Conservation (phyloP, 2,329 filamentous ascomycete genomes). For the Claviceps monticola region DNA sequence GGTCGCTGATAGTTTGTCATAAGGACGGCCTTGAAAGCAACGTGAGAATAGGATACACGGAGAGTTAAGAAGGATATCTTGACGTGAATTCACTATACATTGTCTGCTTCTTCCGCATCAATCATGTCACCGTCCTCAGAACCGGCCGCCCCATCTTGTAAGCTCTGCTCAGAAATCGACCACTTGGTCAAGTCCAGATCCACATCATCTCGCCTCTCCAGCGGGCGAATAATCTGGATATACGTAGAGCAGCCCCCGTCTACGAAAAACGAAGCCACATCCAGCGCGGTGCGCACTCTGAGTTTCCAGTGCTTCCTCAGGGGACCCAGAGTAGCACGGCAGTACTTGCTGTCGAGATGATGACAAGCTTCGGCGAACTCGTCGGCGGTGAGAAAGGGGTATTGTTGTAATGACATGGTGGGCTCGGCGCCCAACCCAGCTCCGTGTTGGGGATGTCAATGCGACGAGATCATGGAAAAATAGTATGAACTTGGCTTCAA, state of each 20-base stretch:
- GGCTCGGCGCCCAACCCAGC: neutral
- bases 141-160: slow-evolving; percentile 9
- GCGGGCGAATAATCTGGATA: slow-evolving; percentile 40
- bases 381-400: slow-evolving; percentile 44
- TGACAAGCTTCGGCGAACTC: slow-evolving; percentile 56
- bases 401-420: slow-evolving; percentile 33
- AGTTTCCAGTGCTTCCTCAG: slow-evolving; percentile 42
- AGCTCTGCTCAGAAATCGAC: slow-evolving; percentile 23
- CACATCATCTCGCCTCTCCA: slow-evolving; percentile 33
- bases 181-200: slow-evolving; percentile 29
- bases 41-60: slow-evolving; percentile 10
- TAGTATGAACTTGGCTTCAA: no score
- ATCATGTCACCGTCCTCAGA: slow-evolving; percentile 32
- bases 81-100: slow-evolving; percentile 23
- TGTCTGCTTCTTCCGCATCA: slow-evolving; percentile 36
- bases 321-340: slow-evolving; percentile 41
- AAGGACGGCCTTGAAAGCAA: slow-evolving; percentile 25
- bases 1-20: slow-evolving; percentile 13
- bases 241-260: slow-evolving; percentile 36
- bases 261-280: slow-evolving; percentile 24
- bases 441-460: no score
- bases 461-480: no score
- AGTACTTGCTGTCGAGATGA: slow-evolving; percentile 44
- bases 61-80: neutral
- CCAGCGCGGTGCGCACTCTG: slow-evolving; percentile 35